Evolutionary conservation across 805 yeast genomes (phyloP).

Genomic region (Saccharomycopsis guyanensis): DNA sequence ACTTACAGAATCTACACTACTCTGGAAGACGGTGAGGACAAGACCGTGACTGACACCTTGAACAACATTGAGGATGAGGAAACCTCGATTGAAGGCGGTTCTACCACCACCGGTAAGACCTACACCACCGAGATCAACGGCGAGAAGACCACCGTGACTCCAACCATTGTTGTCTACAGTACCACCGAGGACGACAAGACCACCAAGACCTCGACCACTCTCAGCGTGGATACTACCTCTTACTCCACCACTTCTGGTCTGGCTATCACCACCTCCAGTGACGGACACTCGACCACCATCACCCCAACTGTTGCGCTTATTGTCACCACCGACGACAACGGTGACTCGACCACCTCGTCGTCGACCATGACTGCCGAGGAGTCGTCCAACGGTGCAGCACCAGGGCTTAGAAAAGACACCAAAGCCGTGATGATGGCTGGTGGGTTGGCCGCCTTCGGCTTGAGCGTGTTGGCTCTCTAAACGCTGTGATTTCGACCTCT

Average conservation of each 20-base stretch:
- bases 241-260: constrained; percentile 19
- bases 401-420: background rate
- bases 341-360: constrained; percentile 14
- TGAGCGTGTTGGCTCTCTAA: constrained; percentile 7
- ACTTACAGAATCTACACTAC: background rate
- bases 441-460: constrained; percentile 17
- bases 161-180: constrained; percentile 4
- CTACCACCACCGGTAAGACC: constrained; percentile 2
- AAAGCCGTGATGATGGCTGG: constrained; percentile 9
- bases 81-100: background rate
- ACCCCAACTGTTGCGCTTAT: constrained; percentile 32
- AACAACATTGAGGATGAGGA: background rate
- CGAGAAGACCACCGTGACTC: constrained; percentile 4
- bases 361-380: constrained; percentile 7
- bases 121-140: constrained; percentile 13
- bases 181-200: constrained; percentile 1
- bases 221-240: constrained; percentile 15
- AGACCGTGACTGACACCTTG: background rate
- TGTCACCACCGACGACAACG: constrained; percentile 17
- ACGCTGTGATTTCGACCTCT: no score
- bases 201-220: constrained; percentile 5
- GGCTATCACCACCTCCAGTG: constrained; percentile 9
- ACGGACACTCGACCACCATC: constrained; percentile 23
- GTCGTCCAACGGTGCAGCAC: constrained; percentile 11
- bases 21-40: background rate